Percentiles rank a stretch among this genome's conserved stretches.
Conservation (phyloP, 176 grass and related monocot genomes). For the Echinochloa phyllopogon region DNA sequence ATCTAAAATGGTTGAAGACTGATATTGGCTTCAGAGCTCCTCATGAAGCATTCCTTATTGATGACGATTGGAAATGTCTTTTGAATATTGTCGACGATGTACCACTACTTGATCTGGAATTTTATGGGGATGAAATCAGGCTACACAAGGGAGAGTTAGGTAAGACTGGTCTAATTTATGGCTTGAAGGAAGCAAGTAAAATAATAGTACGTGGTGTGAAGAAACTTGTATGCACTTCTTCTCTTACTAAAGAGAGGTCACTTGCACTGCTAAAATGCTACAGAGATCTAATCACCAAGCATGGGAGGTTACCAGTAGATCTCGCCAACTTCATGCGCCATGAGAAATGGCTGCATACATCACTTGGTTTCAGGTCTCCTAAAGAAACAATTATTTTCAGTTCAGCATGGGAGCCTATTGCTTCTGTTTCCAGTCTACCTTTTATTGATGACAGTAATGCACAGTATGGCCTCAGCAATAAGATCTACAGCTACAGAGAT, state of each 20-base stretch:
- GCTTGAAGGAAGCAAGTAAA: background rate
- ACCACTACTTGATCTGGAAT: constrained; percentile 14
- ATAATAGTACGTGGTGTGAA: background rate
- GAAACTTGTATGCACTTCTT: background rate
- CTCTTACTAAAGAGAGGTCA: background rate
- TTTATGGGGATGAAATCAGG: constrained; percentile 32
- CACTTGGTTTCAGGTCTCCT: background rate
- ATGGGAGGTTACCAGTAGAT: constrained; percentile 9
- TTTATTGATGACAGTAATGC: constrained; percentile 3
- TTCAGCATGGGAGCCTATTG: background rate
- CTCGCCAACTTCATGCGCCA: constrained; percentile 8
- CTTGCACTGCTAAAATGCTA: constrained; percentile 14
- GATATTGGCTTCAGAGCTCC: constrained; percentile 8
- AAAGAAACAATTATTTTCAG: constrained; percentile 22
- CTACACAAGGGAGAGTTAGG: background rate
- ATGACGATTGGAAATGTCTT: constrained; percentile 21
- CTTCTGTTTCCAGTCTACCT: background rate
- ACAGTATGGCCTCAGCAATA: background rate
- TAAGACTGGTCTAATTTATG: background rate
- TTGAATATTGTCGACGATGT: background rate
- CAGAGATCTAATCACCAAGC: background rate
- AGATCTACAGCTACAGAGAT: background rate
- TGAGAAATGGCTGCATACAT: constrained; percentile 5
- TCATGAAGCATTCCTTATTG: constrained; percentile 17
- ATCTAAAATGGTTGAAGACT: constrained; percentile 22